These are phyloP conservation scores for Agaricales sp. DNA, from an alignment of 1,284 basidiomycete genomes.

Conservation along the genomic window DNA sequence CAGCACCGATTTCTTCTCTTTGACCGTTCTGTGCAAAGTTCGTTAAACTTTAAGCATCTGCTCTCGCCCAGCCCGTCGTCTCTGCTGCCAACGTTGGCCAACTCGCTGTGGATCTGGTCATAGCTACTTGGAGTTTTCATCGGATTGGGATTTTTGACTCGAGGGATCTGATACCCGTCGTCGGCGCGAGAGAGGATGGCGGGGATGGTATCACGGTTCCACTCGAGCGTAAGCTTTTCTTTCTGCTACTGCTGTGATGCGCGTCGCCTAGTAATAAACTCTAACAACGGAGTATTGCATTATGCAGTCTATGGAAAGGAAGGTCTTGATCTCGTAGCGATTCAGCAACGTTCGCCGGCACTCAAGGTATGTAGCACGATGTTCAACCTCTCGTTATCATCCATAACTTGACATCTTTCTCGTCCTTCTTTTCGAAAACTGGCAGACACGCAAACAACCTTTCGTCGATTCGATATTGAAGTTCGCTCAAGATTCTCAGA, in stretches of 20 bases:
- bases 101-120: slow-evolving; percentile 64
- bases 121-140: slow-evolving; percentile 48
- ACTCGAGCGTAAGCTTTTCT: slow-evolving; percentile 65
- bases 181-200: slow-evolving; percentile 53
- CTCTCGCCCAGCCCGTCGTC: slow-evolving; percentile 52
- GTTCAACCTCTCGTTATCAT: slow-evolving; percentile 2
- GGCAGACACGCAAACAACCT: slow-evolving; percentile 57
- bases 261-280: slow-evolving; percentile 4
- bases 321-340: slow-evolving; percentile 36
- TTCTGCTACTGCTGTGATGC: too few relatives aligned
- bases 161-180: slow-evolving; percentile 54
- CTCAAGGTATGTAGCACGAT: slow-evolving; percentile 41
- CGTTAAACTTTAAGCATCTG: slow-evolving; percentile 7
- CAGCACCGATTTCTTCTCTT: background rate
- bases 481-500: slow-evolving; percentile 39
- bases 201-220: slow-evolving; percentile 55
- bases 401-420: slow-evolving; percentile 1
- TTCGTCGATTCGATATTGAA: slow-evolving; percentile 47
- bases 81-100: slow-evolving; percentile 75
- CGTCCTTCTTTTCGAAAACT: background rate
- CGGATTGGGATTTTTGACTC: slow-evolving; percentile 55
- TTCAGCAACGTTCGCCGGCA: slow-evolving; percentile 72
- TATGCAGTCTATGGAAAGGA: slow-evolving; percentile 51
- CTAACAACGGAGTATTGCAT: slow-evolving; percentile 6
- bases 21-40: slow-evolving; percentile 4